Evolutionary conservation across 2,329 filamentous ascomycete genomes (phyloP).

Genomic region (Sporothrix curviconia): DNA sequence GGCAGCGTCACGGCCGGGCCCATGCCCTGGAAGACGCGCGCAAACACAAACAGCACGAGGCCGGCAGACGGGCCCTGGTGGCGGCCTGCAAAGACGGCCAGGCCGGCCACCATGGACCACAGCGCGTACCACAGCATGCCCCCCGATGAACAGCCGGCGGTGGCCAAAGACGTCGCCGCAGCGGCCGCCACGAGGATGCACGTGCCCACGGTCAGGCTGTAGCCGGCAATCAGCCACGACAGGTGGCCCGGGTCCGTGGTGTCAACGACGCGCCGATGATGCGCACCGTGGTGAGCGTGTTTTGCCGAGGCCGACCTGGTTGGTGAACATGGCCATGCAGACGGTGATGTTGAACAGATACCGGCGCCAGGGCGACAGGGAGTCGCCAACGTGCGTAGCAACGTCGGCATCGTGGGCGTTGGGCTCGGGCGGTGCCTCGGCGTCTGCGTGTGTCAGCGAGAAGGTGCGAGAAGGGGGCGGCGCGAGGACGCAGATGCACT

Average conservation of each 20-base stretch:
- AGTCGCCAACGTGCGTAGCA: background rate
- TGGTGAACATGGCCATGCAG: slow-evolving; percentile 16
- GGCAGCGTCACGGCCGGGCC: slow-evolving; percentile 58
- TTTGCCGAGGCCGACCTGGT: slow-evolving; percentile 11
- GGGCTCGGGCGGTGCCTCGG: no score
- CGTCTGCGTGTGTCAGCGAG: no score
- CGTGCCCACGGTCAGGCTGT: slow-evolving; percentile 21
- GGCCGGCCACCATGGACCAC: slow-evolving; percentile 63
- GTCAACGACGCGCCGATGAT: slow-evolving; percentile 12
- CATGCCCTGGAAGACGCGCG: slow-evolving; percentile 52
- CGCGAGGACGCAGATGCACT: no score
- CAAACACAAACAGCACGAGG: slow-evolving; percentile 45
- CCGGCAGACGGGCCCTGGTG: slow-evolving; percentile 15
- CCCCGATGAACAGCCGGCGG: slow-evolving; percentile 48
- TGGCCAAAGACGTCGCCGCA: slow-evolving; percentile 57
- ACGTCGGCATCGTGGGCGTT: no score
- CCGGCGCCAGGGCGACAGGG: background rate
- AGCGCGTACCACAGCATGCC: slow-evolving; percentile 57
- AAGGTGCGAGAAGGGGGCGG: no score
- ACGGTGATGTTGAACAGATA: slow-evolving; percentile 12
- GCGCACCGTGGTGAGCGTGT: slow-evolving; percentile 8
- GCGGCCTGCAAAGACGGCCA: slow-evolving; percentile 26
- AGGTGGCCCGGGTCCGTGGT: slow-evolving; percentile 41
- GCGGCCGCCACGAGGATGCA: slow-evolving; percentile 58
- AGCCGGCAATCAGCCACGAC: slow-evolving; percentile 47